These are phyloP conservation scores for Terana coerulea DNA, from an alignment of 768 basidiomycete genomes.

Conservation along the genomic window DNA sequence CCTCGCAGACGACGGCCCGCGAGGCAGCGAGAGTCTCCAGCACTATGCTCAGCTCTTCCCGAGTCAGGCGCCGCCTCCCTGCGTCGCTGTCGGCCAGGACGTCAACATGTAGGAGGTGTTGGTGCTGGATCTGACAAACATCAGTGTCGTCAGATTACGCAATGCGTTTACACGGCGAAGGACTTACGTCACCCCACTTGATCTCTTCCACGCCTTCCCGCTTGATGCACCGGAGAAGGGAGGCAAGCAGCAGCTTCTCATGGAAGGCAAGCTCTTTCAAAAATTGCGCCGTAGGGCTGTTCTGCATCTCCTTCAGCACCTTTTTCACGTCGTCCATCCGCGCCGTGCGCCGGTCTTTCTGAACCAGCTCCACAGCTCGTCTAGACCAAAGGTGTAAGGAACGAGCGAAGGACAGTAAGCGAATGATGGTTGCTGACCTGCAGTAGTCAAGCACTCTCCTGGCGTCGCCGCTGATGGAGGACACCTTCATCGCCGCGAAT, in stretches of 20 bases:
- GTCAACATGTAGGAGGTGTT: slow-evolving; percentile 69
- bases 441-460: slow-evolving; percentile 91
- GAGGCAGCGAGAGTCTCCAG: slow-evolving; percentile 75
- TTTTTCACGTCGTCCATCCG: slow-evolving; percentile 68
- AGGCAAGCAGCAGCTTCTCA: slow-evolving; percentile 83
- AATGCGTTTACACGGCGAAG: neutral
- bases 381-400: neutral
- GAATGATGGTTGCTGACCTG: slow-evolving; percentile 43
- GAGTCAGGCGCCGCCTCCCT: slow-evolving; percentile 52
- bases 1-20: slow-evolving; percentile 72
- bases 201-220: slow-evolving; percentile 87
- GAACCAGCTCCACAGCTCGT: slow-evolving; percentile 64
- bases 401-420: neutral
- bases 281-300: slow-evolving; percentile 84
- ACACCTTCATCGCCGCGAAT: slow-evolving; percentile 78
- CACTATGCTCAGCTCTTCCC: slow-evolving; percentile 62
- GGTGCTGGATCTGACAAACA: slow-evolving; percentile 56
- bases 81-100: slow-evolving; percentile 59
- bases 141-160: slow-evolving; percentile 1
- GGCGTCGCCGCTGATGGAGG: slow-evolving; percentile 88
- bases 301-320: slow-evolving; percentile 84
- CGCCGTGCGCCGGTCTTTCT: slow-evolving; percentile 47
- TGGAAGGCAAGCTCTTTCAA: slow-evolving; percentile 81
- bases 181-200: slow-evolving; percentile 72
- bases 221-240: slow-evolving; percentile 77